A percentile compares a stretch with the other conserved stretches of the same genome.
Conservation (phyloP, 2,329 filamentous ascomycete species). For the Exophiala phaeomuriformis region DNA sequence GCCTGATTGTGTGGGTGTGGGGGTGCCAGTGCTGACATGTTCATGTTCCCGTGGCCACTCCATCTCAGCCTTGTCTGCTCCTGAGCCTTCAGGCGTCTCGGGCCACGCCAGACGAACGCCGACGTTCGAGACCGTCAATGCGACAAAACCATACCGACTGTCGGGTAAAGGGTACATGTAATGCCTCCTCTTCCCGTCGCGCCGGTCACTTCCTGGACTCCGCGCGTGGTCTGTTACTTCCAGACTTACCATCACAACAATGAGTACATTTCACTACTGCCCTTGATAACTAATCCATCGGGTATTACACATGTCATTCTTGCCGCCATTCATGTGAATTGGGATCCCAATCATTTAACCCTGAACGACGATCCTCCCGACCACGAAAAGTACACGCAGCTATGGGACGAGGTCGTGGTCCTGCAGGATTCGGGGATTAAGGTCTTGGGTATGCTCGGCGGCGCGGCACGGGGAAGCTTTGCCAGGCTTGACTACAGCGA, state of each 20-base stretch:
- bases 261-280: conserved; percentile 53
- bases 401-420: conserved; percentile 71
- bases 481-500: conserved; percentile 50
- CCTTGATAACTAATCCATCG: conserved; percentile 49
- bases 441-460: conserved; percentile 80
- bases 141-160: too few species aligned
- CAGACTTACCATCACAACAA: conserved; percentile 56
- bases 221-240: conserved; percentile 48
- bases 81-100: too few species aligned
- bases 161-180: not conserved
- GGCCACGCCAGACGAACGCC: not conserved
- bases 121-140: not conserved
- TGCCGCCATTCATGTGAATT: conserved; percentile 77
- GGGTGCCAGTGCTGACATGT: too few species aligned
- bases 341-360: conserved; percentile 57
- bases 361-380: conserved; percentile 72
- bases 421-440: conserved; percentile 69
- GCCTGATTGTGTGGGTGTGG: too few species aligned
- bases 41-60: too few species aligned
- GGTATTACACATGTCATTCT: conserved; percentile 75
- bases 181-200: not conserved
- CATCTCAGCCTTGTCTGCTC: not conserved
- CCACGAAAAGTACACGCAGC: conserved; percentile 58
- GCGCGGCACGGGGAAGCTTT: conserved; percentile 70
- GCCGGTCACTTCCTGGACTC: conserved; percentile 25